Conservation (phyloP, 805 yeast genomes). For the Kluyveromyces siamensis region DNA sequence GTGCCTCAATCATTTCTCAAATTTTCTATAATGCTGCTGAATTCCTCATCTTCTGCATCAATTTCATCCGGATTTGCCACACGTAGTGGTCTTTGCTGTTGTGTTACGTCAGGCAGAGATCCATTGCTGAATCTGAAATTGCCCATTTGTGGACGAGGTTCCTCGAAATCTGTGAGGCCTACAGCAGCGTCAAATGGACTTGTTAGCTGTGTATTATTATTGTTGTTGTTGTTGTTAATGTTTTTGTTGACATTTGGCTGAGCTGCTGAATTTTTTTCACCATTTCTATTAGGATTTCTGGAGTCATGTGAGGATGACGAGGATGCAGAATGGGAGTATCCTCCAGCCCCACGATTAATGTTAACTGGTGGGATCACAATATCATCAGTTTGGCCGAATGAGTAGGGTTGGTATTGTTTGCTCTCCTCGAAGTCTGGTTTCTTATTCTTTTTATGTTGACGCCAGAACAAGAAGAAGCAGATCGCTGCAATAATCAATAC, state of each 20-base stretch:
- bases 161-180: slow-evolving; percentile 4
- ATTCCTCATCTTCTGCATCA: neutral
- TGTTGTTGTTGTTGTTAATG: neutral
- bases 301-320: neutral
- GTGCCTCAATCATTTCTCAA: neutral
- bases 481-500: slow-evolving; percentile 31
- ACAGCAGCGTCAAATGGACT: neutral
- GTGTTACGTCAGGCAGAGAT: slow-evolving; percentile 38
- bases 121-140: slow-evolving; percentile 46
- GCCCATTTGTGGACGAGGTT: slow-evolving; percentile 28
- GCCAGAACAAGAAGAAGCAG: slow-evolving; percentile 34
- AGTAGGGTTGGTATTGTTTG: slow-evolving; percentile 28
- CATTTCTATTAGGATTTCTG: neutral
- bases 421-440: slow-evolving; percentile 37
- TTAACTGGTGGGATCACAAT: slow-evolving; percentile 15
- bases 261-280: slow-evolving; percentile 10
- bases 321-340: slow-evolving; percentile 2
- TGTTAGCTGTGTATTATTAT: neutral
- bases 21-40: neutral
- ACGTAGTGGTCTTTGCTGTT: slow-evolving; percentile 37
- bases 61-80: slow-evolving; percentile 40
- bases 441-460: slow-evolving; percentile 30
- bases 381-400: slow-evolving; percentile 26
- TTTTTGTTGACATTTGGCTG: slow-evolving; percentile 1
- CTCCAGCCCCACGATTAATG: slow-evolving; percentile 5